A percentile compares a stretch with the other conserved stretches of the same genome.
phyloP scores from a whole-genome alignment of 108 stramenopile genomes.

The Cylindrotheca fusiformis region DNA sequence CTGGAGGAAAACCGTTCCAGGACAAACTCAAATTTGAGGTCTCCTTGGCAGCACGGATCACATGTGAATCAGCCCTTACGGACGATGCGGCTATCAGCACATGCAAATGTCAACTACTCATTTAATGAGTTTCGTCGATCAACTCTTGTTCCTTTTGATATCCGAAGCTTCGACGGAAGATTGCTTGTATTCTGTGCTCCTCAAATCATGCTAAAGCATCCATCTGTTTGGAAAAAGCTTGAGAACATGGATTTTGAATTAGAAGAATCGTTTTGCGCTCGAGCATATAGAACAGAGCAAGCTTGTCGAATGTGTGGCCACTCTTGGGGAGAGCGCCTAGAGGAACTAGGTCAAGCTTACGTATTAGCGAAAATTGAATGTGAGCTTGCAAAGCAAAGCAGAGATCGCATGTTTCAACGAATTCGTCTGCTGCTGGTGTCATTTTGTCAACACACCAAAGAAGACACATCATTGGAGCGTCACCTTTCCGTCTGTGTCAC shows the following conservation, averaged over 20 bases:
- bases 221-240: conserved; percentile 21
- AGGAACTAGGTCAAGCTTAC: conserved; percentile 56
- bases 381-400: conserved; percentile 14
- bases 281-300: conserved; percentile 46
- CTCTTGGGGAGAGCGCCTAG: conserved; percentile 53
- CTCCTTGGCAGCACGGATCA: conserved; percentile 23
- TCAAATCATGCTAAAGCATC: conserved; percentile 30
- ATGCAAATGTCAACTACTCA: conserved; percentile 50
- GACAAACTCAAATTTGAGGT: background rate
- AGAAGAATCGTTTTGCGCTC: conserved; percentile 31
- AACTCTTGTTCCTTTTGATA: conserved; percentile 31
- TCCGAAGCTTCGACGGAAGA: background rate
- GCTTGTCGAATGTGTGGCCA: conserved; percentile 37
- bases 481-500: conserved; percentile 19
- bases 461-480: conserved; percentile 3
- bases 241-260: conserved; percentile 35
- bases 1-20: background rate
- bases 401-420: conserved; percentile 11
- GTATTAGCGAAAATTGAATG: conserved; percentile 39
- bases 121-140: conserved; percentile 43
- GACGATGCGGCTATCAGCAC: conserved; percentile 57
- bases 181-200: conserved; percentile 43
- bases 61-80: conserved; percentile 37
- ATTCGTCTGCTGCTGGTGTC: background rate
- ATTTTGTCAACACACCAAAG: conserved; percentile 7